phyloP scores from a whole-genome alignment of 2,329 filamentous ascomycete genomes.

The Claviceps cyperi region DNA sequence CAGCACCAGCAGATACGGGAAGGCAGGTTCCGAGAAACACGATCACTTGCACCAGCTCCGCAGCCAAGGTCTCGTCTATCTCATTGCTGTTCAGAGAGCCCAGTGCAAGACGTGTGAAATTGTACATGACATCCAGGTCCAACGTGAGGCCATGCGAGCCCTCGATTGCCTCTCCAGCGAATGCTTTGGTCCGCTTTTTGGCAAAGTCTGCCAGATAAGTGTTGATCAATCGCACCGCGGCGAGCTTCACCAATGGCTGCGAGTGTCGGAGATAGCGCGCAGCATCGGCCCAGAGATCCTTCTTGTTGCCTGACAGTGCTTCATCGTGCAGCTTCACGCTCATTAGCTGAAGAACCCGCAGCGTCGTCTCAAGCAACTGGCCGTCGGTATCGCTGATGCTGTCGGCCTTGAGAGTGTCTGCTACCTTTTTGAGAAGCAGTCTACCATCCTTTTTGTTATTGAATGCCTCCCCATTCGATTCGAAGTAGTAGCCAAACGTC shows the following conservation, averaged over 20 bases:
- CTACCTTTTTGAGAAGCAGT: slow-evolving; percentile 41
- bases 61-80: slow-evolving; percentile 60
- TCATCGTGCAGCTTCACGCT: slow-evolving; percentile 49
- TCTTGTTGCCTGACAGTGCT: slow-evolving; percentile 44
- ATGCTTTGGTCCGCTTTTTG: slow-evolving; percentile 36
- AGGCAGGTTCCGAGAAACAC: slow-evolving; percentile 60
- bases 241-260: slow-evolving; percentile 61
- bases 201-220: slow-evolving; percentile 72
- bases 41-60: slow-evolving; percentile 66
- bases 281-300: slow-evolving; percentile 56
- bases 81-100: slow-evolving; percentile 45
- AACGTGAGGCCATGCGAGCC: slow-evolving; percentile 61
- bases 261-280: slow-evolving; percentile 56
- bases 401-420: slow-evolving; percentile 38
- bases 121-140: slow-evolving; percentile 47
- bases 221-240: slow-evolving; percentile 58
- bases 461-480: slow-evolving; percentile 42
- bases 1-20: slow-evolving; percentile 23
- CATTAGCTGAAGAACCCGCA: slow-evolving; percentile 55
- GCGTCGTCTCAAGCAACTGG: slow-evolving; percentile 59
- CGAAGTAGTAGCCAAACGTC: slow-evolving; percentile 71
- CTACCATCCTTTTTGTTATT: slow-evolving; percentile 54
- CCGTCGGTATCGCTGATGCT: slow-evolving; percentile 42
- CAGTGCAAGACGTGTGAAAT: slow-evolving; percentile 35
- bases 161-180: slow-evolving; percentile 39